phyloP scores from a whole-genome alignment of 1,284 basidiomycete genomes.

The Cutaneotrichosporon cyanovorans region DNA sequence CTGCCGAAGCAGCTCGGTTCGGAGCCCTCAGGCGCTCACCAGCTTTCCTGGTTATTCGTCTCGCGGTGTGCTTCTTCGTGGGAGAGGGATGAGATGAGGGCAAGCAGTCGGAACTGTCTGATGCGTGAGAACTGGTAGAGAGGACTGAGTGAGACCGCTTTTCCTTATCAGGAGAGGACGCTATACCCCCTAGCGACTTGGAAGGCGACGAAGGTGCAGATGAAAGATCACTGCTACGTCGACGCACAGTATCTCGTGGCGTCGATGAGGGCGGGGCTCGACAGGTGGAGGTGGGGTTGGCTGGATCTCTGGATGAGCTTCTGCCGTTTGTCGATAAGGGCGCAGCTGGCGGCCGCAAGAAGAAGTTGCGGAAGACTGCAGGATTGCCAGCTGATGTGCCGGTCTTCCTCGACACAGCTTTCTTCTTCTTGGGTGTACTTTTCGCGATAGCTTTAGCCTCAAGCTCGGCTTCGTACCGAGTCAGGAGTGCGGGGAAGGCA shows the following conservation, averaged over 20 bases:
- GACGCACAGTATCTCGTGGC: too few species aligned
- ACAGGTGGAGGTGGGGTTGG: too few species aligned
- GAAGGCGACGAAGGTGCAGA: neutral
- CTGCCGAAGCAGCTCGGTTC: neutral
- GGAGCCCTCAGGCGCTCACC: neutral
- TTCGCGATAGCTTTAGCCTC: slow-evolving; percentile 15
- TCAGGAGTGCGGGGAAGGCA: slow-evolving; percentile 29
- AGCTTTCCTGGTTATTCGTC: neutral
- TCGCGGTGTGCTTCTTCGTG: neutral
- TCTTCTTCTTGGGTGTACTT: neutral
- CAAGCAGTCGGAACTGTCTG: too few species aligned
- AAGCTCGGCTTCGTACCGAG: slow-evolving; percentile 21
- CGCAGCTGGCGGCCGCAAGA: neutral
- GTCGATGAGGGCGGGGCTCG: too few species aligned
- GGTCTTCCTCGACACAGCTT: neutral
- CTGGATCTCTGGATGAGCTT: too few species aligned
- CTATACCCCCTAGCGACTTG: too few species aligned
- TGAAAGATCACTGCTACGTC: too few species aligned
- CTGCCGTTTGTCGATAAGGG: neutral
- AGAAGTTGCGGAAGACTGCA: neutral
- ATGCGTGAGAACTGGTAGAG: too few species aligned
- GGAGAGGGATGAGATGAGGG: neutral
- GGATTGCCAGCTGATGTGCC: neutral
- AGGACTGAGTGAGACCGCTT: too few species aligned
- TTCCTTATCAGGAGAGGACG: too few species aligned